A percentile compares a stretch with the other conserved stretches of the same genome.
Conservation (phyloP, 1,284 basidiomycete species). For the Microbotryum violaceum region DNA sequence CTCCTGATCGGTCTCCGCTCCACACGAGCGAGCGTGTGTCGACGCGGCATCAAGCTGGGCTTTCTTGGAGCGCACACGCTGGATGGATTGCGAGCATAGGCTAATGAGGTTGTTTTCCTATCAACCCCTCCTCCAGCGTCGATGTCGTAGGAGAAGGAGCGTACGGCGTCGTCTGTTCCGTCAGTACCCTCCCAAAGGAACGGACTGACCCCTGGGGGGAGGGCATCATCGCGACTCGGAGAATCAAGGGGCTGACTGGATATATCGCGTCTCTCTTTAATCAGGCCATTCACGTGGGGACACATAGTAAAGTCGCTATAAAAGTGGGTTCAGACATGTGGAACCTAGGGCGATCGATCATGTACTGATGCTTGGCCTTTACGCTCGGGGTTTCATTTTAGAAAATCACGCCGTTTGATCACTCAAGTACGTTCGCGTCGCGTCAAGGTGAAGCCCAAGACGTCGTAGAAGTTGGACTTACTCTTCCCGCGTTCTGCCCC, state of each 20-base stretch:
- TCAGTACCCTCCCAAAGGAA: not conserved
- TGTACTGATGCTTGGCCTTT: not conserved
- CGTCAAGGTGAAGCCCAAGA: not conserved
- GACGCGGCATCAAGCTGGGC: not conserved
- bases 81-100: not conserved
- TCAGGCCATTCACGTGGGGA: slow-evolving; percentile 30
- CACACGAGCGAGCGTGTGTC: too few species aligned
- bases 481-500: not conserved
- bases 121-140: slow-evolving; percentile 38
- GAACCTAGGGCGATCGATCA: not conserved
- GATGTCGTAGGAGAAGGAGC: slow-evolving; percentile 87
- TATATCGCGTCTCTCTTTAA: not conserved
- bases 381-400: slow-evolving; percentile 58
- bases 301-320: slow-evolving; percentile 35
- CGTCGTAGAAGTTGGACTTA: not conserved
- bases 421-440: slow-evolving; percentile 55
- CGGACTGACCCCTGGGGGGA: too few species aligned
- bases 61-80: not conserved
- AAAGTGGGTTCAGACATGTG: slow-evolving; percentile 14
- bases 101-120: not conserved
- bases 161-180: slow-evolving; percentile 64
- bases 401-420: slow-evolving; percentile 76
- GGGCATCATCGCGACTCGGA: not conserved
- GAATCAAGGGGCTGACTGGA: not conserved
- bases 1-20: too few species aligned